Base-by-base conservation (phyloP, 495 filamentous ascomycete species). In the Aspergillus campestris region DNA sequence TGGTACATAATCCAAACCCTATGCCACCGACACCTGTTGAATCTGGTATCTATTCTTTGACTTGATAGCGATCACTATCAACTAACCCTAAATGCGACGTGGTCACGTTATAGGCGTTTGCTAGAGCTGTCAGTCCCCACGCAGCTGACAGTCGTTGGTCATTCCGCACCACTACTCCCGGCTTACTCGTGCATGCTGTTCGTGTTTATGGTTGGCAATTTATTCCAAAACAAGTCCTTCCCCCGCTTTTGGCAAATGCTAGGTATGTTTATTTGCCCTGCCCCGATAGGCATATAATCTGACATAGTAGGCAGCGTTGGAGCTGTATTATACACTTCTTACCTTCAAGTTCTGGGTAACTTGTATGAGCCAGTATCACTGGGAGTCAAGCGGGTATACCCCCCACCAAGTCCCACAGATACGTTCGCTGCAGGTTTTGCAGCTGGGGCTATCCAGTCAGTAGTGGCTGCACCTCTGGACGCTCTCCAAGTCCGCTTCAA, bases 381-480 rank as follows among this genome's bases (percentile, higher is more conserved):
- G 38, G 75, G 80, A 8, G 69, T 69, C 15, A 87, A 84, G 52
- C 78, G 86, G 14, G 69, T 85, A 6, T 89, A 86, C 54, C 87
- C 89, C 1, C 85, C 89, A 8, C 81, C 88, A 5, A 67, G 76
- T 1, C 72, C 79, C 0, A 56, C 59, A 2, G 64, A 76, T 34
- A 88, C 88, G 6, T 89, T 94, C 42, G 60, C 76, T 7, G 87
- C 89, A 11, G 89, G 89, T 0, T 82, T 89, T 52, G 54, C 80
- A 13, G 89, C 87, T 0, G 89, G 89, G 0, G 72, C 77, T 8
- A 68, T 94, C 8, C 88, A 94, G 61, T 88, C 83, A 24, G 55
- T 94, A 24, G 64, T 91, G 15, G 89, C 89, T 0, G 87, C 89
- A 0, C 89, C 89, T 2, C 70, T 95, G n/a, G 89, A 95, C 58